Conservation (phyloP, 306 rosid species). For the Adenanthera pavonina region DNA sequence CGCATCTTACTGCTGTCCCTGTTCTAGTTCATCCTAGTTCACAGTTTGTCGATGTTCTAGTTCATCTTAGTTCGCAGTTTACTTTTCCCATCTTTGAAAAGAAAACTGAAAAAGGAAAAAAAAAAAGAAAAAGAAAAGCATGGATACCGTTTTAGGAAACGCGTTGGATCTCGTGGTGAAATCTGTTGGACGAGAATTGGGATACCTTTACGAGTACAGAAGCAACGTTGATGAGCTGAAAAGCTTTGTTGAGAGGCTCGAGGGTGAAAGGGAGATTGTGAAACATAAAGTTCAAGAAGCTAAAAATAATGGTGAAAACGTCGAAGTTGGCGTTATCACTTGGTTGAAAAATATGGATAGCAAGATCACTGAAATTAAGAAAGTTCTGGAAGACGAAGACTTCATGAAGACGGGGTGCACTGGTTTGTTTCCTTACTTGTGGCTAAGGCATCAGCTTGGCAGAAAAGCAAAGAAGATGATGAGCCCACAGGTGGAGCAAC, state of each 20-base stretch:
- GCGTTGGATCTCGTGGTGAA: neutral
- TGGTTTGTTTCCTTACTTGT: neutral
- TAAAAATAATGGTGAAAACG: neutral
- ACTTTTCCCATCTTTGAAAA: neutral
- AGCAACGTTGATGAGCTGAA: neutral
- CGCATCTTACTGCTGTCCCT: too few relatives aligned
- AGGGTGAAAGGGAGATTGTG: neutral
- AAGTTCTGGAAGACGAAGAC: neutral
- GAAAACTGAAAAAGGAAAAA: neutral
- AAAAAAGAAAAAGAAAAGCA: neutral
- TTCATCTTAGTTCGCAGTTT: too few relatives aligned
- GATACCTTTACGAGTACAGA: neutral
- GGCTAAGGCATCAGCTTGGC: neutral
- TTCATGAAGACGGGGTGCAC: neutral
- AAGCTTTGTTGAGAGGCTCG: neutral
- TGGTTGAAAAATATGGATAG: neutral
- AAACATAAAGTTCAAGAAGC: neutral
- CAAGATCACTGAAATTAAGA: neutral
- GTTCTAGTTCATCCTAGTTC: too few relatives aligned
- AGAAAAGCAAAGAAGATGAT: neutral
- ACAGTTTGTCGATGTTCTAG: neutral
- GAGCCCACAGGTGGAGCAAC: neutral
- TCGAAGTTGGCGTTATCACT: neutral
- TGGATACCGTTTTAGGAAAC: neutral
- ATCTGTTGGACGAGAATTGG: neutral